Conservation (phyloP, 2,329 filamentous ascomycete species). For the Pseudogymnoascus destructans region DNA sequence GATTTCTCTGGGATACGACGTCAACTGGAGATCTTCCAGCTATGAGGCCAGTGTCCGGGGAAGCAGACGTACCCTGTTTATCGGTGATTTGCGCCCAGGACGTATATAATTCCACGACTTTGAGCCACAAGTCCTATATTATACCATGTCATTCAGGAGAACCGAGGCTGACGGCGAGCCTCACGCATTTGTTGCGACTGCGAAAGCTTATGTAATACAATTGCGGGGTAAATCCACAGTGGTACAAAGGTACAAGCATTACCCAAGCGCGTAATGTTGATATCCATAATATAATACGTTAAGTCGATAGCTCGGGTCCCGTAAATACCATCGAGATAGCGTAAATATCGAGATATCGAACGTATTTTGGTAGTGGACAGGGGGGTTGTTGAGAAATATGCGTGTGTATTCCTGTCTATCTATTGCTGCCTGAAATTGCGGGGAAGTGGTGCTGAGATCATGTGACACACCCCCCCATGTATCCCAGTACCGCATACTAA, state of each 20-base stretch:
- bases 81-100: background rate
- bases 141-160: background rate
- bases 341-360: no score
- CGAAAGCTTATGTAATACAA: background rate
- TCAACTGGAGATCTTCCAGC: background rate
- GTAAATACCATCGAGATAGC: no score
- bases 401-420: no score
- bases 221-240: background rate
- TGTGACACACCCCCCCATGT: no score
- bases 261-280: background rate
- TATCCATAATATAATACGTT: no score
- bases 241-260: background rate
- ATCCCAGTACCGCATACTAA: no score
- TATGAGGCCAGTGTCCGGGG: background rate
- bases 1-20: background rate
- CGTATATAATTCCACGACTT: background rate
- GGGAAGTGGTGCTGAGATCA: no score
- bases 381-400: no score
- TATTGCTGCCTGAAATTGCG: no score
- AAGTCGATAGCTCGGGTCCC: no score
- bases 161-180: conserved; percentile 1
- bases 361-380: no score
- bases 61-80: background rate
- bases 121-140: background rate
- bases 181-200: background rate